Base-by-base conservation (phyloP, 768 basidiomycete genomes). In the Russula compacta region DNA sequence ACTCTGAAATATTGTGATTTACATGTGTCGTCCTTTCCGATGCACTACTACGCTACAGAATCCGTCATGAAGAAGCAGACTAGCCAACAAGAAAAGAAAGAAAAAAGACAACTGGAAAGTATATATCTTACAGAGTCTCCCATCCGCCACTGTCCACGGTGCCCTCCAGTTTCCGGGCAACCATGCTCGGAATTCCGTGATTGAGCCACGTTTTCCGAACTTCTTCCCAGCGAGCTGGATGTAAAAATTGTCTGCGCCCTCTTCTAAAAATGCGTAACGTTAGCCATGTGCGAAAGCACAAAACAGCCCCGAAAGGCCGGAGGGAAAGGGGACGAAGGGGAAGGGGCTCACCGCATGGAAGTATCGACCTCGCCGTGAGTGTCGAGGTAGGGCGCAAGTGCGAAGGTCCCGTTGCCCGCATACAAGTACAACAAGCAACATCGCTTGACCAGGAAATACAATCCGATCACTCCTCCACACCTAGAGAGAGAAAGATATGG, bases 321-420 rank as follows among this genome's bases (percentile, higher is more conserved):
- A 57, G 44, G 49, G 40, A 39, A 9, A n/a, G n/a, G 24, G 43
- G 33, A 48, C 49, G 19, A 43, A 32, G 36, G 9, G 17, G n/a
- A 44, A 33, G 10, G 10, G 19, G 69, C 79, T 59, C 67, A 92
- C 94, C 92, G 84, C 87, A 95, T 92, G 2, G 87, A 88, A 12
- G 90, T 77, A 71, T 98, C 95, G 2, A 92, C 81, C 68, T 98
- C 97, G 1, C 95, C 97, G 63, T 98, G 97, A 1, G 83, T 82
- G 67, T 99, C 97, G 43, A 98, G 80, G 68, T 97, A 98, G 0
- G 95, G 94, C 35, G 95, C 89, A 14, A 84, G 81, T 1, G 81
- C 79, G 73, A 95, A 98, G 3, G 90, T 84, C n/a, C 95, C 97
- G 53, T 86, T 92, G 63, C 84, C 85, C 35, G 87, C 86, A 69